Evolutionary conservation across 768 basidiomycete genomes (phyloP), one percentile per base, ranked within the genome.

Genomic region (Kondoa malvinella): DNA sequence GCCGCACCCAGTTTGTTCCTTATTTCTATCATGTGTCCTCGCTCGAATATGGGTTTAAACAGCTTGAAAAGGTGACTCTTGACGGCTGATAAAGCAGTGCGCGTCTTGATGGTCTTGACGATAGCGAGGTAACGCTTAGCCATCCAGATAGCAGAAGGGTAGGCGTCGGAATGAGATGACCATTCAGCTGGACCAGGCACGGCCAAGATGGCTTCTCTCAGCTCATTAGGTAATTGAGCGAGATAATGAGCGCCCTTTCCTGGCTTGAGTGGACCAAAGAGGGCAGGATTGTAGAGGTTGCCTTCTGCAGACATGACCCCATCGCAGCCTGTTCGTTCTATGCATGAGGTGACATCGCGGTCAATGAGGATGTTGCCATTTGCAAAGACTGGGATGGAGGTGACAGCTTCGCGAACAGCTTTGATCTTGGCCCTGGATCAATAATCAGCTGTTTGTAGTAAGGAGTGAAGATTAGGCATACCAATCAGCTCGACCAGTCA

Each of bases 31-130:
- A 89, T 84, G 4, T 71, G 67, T 0, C 63, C 79, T 75, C 26
- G 73, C 16, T 76, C 78, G 33, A 96, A 79, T 0, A 85, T 87
- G 0, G 89, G 89, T 0, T 86, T 85, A 78, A 95, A 82, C 34
- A 99, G 77, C 77, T 95, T 89, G 83, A 95, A 99, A 34, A 99
- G 75, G 74, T 99, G 94, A 0, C 89, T 86, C 74, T 94, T 94
- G 72, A 96, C 82, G 0, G 87, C 89, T 71, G 87, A 86, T 17
- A 81, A 74, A 1, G 81, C 74, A 17, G 92, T 92, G 4, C 80
- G 79, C 15, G 90, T 92, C 76, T 84, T 82, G 31, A 87, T 82
- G 0, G 79, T 76, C 31, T 79, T 78, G 4, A 92, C 90, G 70
- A 95, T 88, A 58, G 81, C 81, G 67, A 97, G 81, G 76, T 97